phyloP scores from a whole-genome alignment of 2,329 filamentous ascomycete genomes.

The Calonectria multiphialidica region DNA sequence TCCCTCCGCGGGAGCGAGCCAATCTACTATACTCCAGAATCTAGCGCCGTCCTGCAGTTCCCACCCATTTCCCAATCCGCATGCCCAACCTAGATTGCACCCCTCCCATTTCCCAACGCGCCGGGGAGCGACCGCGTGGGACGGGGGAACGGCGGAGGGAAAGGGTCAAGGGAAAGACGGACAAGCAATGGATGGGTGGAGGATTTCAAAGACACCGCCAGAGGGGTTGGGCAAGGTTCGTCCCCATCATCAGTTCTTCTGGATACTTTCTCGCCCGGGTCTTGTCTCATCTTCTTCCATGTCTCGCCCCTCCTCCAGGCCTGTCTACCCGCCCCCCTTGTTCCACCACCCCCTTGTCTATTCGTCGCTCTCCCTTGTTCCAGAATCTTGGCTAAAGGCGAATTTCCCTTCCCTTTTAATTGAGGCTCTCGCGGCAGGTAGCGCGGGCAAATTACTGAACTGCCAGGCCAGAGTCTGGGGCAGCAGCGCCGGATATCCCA shows the following conservation, averaged over 20 bases:
- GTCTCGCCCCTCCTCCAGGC: constrained; percentile 14
- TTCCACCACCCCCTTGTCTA: constrained; percentile 14
- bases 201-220: background rate
- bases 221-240: background rate
- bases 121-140: constrained; percentile 13
- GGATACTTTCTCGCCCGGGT: constrained; percentile 1
- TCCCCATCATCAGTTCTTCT: background rate
- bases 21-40: constrained; percentile 24
- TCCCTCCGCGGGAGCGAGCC: constrained; percentile 2
- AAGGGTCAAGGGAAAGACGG: constrained; percentile 6
- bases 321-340: background rate
- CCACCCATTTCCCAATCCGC: constrained; percentile 26
- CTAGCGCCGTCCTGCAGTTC: constrained; percentile 31
- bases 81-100: constrained; percentile 26
- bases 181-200: constrained; percentile 1
- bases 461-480: background rate
- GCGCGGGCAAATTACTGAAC: constrained; percentile 8
- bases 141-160: constrained; percentile 23
- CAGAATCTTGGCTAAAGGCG: background rate
- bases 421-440: constrained; percentile 14
- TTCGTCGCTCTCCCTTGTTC: constrained; percentile 23
- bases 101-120: constrained; percentile 29
- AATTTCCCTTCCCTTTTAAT: background rate
- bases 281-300: constrained; percentile 15
- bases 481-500: background rate